Evolutionary conservation across 139 green algal species (phyloP), one percentile per base, ranked within the genome.

Genomic region (Coccomyxa sp.): DNA sequence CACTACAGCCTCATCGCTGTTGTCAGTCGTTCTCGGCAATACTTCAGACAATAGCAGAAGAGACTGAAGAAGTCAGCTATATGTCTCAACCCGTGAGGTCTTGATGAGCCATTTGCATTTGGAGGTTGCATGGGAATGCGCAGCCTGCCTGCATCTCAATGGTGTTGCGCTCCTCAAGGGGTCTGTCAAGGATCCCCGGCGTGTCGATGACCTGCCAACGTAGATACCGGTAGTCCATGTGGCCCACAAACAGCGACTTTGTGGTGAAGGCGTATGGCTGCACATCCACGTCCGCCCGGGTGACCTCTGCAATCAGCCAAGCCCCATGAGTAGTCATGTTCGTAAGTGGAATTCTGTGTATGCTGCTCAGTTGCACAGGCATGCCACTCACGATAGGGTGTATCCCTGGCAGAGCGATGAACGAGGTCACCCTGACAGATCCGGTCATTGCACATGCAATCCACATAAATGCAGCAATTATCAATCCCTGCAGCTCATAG

Each of bases 151-250:
- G 92, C 94, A 98, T 97, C 88, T 99, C 97, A 78, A 99, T 99
- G 41, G 97, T 99, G 93, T 99, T 99, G 75, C 97, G 85, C 88
- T 99, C 95, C 88, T 99, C 96, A 78, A 99, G 87, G 2, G 97
- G 96, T 1, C 97, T 80, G 87, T 99, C 97, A 73, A 99, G 90
- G 78, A 99, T 97, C 55, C 97, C 97, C 8, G 97, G 97, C 2
- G 96, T 99, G 91, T 99, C 97, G 55, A 99, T 98, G 34, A 99
- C 92, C 85, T 94, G 90, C 94, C 93, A 97, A 8, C 95, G 90
- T 78, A 99, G 88, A 83, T 99, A 99, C 85, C 95, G 96, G 89
- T 99, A 97, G 89, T 99, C 96, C 50, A 91, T 97, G 91, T 99
- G 97, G 2, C 97, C 97, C 73, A 99, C 95, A 81, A 96, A 99